Conservation (phyloP, 768 basidiomycete species). For the Amanita muscaria region DNA sequence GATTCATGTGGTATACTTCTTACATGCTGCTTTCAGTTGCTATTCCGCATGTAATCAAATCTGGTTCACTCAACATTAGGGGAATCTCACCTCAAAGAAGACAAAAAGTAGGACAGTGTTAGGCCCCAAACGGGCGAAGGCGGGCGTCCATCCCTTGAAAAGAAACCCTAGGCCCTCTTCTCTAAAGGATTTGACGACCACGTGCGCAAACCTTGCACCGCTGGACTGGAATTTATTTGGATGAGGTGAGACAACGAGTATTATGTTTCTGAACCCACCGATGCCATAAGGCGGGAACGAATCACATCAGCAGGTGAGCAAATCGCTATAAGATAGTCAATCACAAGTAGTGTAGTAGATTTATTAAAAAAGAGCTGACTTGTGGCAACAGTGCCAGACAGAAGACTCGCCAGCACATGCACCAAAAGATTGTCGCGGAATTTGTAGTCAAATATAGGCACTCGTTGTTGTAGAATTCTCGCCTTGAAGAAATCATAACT, state of each 20-base stretch:
- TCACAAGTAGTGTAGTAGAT: conserved; percentile 6
- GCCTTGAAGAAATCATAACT: conserved; percentile 77
- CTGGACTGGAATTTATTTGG: conserved; percentile 32
- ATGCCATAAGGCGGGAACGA: conserved; percentile 69
- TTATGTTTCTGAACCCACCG: conserved; percentile 32
- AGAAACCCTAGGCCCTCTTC: conserved; percentile 72
- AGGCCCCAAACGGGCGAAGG: conserved; percentile 76
- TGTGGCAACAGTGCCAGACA: conserved; percentile 71
- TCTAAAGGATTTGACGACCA: conserved; percentile 51
- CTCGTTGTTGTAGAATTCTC: conserved; percentile 37
- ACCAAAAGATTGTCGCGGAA: conserved; percentile 56
- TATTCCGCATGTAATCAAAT: conserved; percentile 20
- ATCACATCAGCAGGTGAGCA: conserved; percentile 76
- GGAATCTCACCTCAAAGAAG: conserved; percentile 64
- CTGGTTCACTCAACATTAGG: too few relatives aligned
- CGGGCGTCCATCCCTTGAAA: conserved; percentile 87
- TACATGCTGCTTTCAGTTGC: conserved; percentile 70
- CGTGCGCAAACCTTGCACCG: conserved; percentile 36
- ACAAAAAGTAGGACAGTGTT: conserved; percentile 82
- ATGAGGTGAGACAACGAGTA: conserved; percentile 4
- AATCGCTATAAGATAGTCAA: conserved; percentile 39
- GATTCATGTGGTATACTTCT: conserved; percentile 6
- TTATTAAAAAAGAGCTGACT: conserved; percentile 30
- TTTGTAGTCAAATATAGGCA: conserved; percentile 52
- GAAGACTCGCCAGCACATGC: conserved; percentile 58